Percentiles rank a stretch among this genome's conserved stretches.
phyloP scores from a whole-genome alignment of 2,329 filamentous ascomycete genomes.

The Trichophyton benhamiae region DNA sequence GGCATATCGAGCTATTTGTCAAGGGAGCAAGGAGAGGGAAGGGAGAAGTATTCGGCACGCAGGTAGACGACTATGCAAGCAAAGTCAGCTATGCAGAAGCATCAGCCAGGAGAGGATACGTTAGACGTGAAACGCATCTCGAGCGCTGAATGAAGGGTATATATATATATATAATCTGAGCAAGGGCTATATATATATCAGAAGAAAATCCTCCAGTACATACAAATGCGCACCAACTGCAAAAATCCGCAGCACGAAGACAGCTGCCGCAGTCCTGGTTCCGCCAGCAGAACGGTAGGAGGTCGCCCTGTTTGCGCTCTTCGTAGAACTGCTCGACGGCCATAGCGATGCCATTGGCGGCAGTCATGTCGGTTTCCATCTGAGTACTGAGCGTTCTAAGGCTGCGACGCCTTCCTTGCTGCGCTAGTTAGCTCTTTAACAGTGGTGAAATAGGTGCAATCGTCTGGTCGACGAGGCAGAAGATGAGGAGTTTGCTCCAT shows the following conservation, averaged over 20 bases:
- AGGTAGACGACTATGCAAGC: constrained; percentile 25
- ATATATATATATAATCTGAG: not conserved
- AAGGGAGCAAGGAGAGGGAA: constrained; percentile 31
- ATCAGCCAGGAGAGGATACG: too few species aligned
- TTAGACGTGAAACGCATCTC: too few species aligned
- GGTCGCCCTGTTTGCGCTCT: constrained; percentile 10
- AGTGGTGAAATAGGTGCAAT: not conserved
- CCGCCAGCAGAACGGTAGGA: constrained; percentile 27
- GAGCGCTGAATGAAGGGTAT: not conserved
- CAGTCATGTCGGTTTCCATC: not conserved
- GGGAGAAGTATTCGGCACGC: constrained; percentile 27
- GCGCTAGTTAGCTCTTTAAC: not conserved
- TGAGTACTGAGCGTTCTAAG: not conserved
- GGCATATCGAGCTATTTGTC: constrained; percentile 25
- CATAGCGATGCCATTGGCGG: not conserved
- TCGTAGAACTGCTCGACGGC: constrained; percentile 14
- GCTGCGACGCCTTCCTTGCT: too few species aligned
- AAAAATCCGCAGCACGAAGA: constrained; percentile 21
- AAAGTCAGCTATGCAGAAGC: not conserved
- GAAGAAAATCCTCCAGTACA: constrained; percentile 6
- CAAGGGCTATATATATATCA: not conserved
- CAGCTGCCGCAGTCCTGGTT: constrained; percentile 26
- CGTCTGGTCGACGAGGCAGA: not conserved
- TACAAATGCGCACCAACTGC: constrained; percentile 32
- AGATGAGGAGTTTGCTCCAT: not conserved